A percentile compares a stretch with the other conserved stretches of the same genome.
These are phyloP conservation scores for Pythium sukuiense DNA, from an alignment of 352 stramenopile species.

Conservation along the genomic window DNA sequence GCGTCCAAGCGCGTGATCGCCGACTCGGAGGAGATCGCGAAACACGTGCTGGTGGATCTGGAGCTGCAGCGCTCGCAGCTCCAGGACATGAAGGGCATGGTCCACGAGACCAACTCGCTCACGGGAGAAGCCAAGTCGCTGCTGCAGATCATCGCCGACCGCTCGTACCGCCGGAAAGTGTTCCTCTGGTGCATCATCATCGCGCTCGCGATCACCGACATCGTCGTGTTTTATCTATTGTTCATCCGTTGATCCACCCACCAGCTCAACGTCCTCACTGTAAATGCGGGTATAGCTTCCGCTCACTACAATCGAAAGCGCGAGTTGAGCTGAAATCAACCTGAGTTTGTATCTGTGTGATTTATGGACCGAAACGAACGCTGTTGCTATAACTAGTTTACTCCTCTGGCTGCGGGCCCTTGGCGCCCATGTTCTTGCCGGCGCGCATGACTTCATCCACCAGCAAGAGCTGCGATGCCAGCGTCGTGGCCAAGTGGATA, in stretches of 20 bases:
- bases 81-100: conserved; percentile 80
- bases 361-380: conserved; percentile 21
- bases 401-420: conserved; percentile 59
- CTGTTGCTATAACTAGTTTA: conserved; percentile 35
- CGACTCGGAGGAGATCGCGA: conserved; percentile 69
- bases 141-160: conserved; percentile 72
- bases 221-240: conserved; percentile 84
- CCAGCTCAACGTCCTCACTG: not conserved
- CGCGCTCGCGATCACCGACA: conserved; percentile 61
- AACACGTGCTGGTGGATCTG: conserved; percentile 74
- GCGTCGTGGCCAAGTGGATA: conserved; percentile 96
- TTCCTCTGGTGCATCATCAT: conserved; percentile 73
- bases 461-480: conserved; percentile 98
- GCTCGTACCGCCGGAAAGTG: conserved; percentile 69
- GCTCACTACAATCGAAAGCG: not conserved
- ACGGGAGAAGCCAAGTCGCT: conserved; percentile 64
- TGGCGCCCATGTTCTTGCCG: conserved; percentile 95
- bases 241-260: conserved; percentile 44
- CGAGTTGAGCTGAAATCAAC: not conserved
- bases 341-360: not conserved
- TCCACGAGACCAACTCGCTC: conserved; percentile 65
- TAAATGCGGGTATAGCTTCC: not conserved
- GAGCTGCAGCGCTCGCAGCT: conserved; percentile 79
- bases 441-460: conserved; percentile 99
- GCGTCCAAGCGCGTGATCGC: conserved; percentile 56